A percentile compares a stretch with the other conserved stretches of the same genome.
Conservation (phyloP, 352 stramenopile species). For the Globisporangium megalacanthum region DNA sequence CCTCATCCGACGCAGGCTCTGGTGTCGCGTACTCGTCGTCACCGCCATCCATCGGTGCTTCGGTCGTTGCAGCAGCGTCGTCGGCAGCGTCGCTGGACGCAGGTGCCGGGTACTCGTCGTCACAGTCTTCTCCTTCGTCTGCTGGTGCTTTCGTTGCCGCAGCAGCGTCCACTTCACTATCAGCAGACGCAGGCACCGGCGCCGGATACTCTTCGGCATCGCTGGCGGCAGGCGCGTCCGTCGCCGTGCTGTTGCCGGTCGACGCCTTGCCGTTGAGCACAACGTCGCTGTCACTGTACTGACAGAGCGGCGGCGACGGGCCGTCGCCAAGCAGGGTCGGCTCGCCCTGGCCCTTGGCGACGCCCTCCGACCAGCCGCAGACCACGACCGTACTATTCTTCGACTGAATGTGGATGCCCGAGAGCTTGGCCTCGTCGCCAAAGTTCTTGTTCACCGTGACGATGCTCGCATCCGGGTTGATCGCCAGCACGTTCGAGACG, state of each 20-base stretch:
- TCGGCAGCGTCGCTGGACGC: too few relatives aligned
- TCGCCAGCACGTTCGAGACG: slow-evolving; percentile 26
- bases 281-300: slow-evolving; percentile 10
- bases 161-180: too few relatives aligned
- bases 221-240: background rate
- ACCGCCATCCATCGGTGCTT: too few relatives aligned
- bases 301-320: slow-evolving; percentile 8
- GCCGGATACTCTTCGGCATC: too few relatives aligned
- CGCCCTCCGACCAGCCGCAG: slow-evolving; percentile 25
- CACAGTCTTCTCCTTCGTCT: background rate
- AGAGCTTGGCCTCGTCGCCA: slow-evolving; percentile 17
- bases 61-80: too few relatives aligned
- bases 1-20: too few relatives aligned
- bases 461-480: slow-evolving; percentile 15
- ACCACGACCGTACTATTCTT: slow-evolving; percentile 13
- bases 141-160: background rate
- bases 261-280: slow-evolving; percentile 2
- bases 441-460: slow-evolving; percentile 30
- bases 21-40: too few relatives aligned
- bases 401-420: slow-evolving; percentile 19
- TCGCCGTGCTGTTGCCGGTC: slow-evolving; percentile 2
- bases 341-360: slow-evolving; percentile 12
- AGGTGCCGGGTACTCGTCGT: too few relatives aligned
- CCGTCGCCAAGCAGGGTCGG: too few relatives aligned
- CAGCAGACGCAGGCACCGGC: too few relatives aligned